Evolutionary conservation across 306 rosid genomes (phyloP), one percentile per base, ranked within the genome.

Genomic region (Sindora glabra): DNA sequence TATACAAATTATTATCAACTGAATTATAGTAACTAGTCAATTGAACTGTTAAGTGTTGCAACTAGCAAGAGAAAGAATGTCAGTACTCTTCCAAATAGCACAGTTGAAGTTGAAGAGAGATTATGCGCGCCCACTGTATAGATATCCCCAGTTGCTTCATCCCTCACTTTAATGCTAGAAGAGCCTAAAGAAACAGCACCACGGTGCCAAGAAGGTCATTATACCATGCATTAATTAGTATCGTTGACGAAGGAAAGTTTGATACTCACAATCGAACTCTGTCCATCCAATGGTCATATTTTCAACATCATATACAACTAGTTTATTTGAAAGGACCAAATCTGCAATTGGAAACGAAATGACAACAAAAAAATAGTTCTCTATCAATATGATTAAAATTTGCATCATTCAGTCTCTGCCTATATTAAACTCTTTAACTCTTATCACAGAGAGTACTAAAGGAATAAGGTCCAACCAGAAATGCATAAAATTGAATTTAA

Each of bases 151-250:
- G 75, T 74, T 6, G 26, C 29, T 12, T 76, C 81, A 64, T 86
- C 99, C 74, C 76, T 86, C 81, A 89, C 81, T 75, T 77, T 78
- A n/a, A 92, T 84, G 94, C 81, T 75, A 29, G 85, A 45, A 79
- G 92, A 79, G 61, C 92, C 92, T 85, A 46, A 26, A 62, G 19
- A 40, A 41, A 29, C 59, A 76, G 38, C 0, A 52, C 50, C 25
- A 58, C 30, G 46, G n/a, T n/a, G n/a, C n/a, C n/a, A n/a, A n/a
- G n/a, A n/a, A n/a, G n/a, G n/a, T n/a, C n/a, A n/a, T n/a, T n/a
- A n/a, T n/a, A n/a, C n/a, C n/a, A n/a, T n/a, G n/a, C n/a, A n/a
- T n/a, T n/a, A n/a, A n/a, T n/a, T n/a, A n/a, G n/a, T n/a, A n/a
- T n/a, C n/a, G n/a, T n/a, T n/a, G n/a, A n/a, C n/a, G n/a, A n/a